Base-by-base conservation (phyloP, 1,284 basidiomycete genomes). In the Ustanciosporium gigantosporum region DNA sequence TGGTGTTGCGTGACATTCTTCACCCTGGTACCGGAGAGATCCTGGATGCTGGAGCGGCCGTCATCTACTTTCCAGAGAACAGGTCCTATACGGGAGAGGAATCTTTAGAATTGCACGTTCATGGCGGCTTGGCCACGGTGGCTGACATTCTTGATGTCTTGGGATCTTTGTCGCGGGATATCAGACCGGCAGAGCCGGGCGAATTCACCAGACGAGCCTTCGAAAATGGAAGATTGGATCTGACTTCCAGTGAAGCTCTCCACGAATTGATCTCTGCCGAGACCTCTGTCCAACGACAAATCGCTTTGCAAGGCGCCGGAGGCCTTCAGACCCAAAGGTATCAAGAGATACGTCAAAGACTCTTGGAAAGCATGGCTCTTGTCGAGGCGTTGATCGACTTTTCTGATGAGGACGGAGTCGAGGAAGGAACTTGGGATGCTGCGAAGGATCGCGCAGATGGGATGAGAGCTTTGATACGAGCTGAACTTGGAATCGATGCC, bases 321-420 rank as follows among this genome's bases (percentile, higher is more conserved):
- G 62, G 81, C 70, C 41, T 41, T 31, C 55, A 60, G 29, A 27
- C 52, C 44, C 77, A 79, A 17, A 81, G 83, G 40, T 88, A 87
- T 60, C 85, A 88, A 36, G 70, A 81, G 3, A 79, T 93, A 34
- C 81, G 90, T 36, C 72, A 75, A 7, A 82, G 84, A 21, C 84
- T 90, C 21, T 83, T 92, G 29, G 79, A 83, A 21, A 87, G 86
- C 45, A 83, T 90, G 37, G 86, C 90, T 11, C 82, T 86, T 58
- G 81, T 89, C 0, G 91, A 94, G 77, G 91, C 90, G 1, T 79
- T 92, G 31, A 91, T 94, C 47, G 91, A 93, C 76, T 94, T 93
- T 76, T 87, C 88, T 5, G 91, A 93, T 78, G 88, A 87, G 20
- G 90, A 92, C 71, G 87, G 89, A 17, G 85, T 91, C 25, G 89